Base-by-base conservation (phyloP, 192 early-diverging fungal genomes). In the Backusella australiensis region DNA sequence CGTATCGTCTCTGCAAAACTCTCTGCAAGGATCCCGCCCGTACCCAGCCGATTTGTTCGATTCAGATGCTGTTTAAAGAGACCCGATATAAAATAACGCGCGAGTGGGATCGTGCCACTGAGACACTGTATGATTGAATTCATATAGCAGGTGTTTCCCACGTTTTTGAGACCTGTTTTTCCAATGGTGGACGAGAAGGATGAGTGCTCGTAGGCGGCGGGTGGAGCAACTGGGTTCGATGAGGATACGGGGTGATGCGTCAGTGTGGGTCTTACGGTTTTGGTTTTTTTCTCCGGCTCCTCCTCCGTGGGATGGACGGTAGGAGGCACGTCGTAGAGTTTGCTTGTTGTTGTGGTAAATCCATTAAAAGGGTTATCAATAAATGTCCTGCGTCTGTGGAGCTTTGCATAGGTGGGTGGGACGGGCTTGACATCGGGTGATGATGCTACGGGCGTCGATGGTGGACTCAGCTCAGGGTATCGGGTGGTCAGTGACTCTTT, bases 121-220 rank as follows among this genome's bases (percentile, higher is more conserved):
- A 95, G 81, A 65, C 91, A 93, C 74, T 95, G 94, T 49, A 95
- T 88, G 32, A 94, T 88, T 56, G 93, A 90, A 77, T 95, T 95
- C 94, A 94, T 93, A 76, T 88, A 95, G 71, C 94, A 95, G 6
- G 94, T 95, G 76, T 94, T 95, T 69, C 94, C 94, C 68, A 95
- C 78, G 77, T 95, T 95, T 44, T 87, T 90, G 75, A 95, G 77
- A 39, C 94, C 93, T 0, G 91, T 91, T 12, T 87, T 87, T 19
- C 92, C 93, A 67, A 90, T 89, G 21, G 83, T 68, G 0, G 77
- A 84, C 0, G 88, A 77, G 49, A 80, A 84, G 41, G 73, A 82
- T 9, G 82, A 77, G 56, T 80, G 77, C n/a, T 83, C 73, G 4
- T 75, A 82, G 32, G 49, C 56, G 6, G 73, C 69, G 0, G 79